These are phyloP conservation scores for Excoecaria agallocha DNA, from an alignment of 345 rosid species.

Conservation along the genomic window DNA sequence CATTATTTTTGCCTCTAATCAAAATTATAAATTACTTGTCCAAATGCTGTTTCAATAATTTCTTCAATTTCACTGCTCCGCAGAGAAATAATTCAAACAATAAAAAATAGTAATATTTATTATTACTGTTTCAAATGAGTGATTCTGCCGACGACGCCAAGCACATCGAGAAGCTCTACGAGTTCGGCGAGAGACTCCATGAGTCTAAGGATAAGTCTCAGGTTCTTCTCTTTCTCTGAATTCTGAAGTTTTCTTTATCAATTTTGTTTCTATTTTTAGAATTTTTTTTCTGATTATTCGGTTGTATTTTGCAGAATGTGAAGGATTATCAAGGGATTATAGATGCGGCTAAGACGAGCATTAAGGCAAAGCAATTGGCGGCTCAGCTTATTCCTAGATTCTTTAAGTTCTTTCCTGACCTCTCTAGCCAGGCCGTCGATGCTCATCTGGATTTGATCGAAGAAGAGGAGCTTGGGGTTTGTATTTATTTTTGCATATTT, in stretches of 20 bases:
- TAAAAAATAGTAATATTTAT: neutral
- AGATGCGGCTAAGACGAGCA: conserved; percentile 64
- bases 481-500: conserved; percentile 11
- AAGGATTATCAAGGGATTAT: conserved; percentile 86
- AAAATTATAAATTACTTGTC: neutral
- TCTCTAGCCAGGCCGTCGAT: conserved; percentile 60
- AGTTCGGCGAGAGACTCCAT: conserved; percentile 90
- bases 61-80: conserved; percentile 8
- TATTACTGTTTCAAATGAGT: conserved; percentile 40
- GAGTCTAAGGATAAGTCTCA: conserved; percentile 95
- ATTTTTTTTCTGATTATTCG: neutral
- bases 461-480: conserved; percentile 87
- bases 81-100: neutral
- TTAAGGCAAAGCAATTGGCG: conserved; percentile 88
- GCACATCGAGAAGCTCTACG: conserved; percentile 93
- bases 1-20: neutral
- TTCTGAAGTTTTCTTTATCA: conserved; percentile 25
- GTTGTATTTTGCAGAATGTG: conserved; percentile 51
- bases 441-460: conserved; percentile 86
- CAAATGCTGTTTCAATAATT: conserved; percentile 2
- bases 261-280: neutral
- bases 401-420: conserved; percentile 92
- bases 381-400: conserved; percentile 98
- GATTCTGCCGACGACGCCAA: conserved; percentile 62
- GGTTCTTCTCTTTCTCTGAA: conserved; percentile 33